phyloP scores from a whole-genome alignment of 192 early-diverging fungal species.

The Mortierella alpina region DNA sequence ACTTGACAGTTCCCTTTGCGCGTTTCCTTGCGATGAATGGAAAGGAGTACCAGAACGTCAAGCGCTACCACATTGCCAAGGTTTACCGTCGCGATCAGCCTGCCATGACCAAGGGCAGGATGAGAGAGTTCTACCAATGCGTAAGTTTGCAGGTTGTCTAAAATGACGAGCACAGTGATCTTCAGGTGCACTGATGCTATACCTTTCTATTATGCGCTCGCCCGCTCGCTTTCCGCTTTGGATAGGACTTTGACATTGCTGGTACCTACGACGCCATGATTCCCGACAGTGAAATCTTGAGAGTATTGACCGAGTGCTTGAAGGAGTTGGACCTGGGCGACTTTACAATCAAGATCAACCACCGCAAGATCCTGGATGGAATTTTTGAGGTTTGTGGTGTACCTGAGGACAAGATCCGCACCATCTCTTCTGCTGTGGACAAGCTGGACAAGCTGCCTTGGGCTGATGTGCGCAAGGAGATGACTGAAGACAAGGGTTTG shows the following conservation, averaged over 20 bases:
- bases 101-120: conserved; percentile 97
- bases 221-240: neutral
- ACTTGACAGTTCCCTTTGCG: conserved; percentile 98
- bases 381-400: conserved; percentile 98
- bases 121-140: conserved; percentile 99
- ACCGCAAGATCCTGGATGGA: conserved; percentile 97
- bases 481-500: conserved; percentile 94
- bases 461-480: conserved; percentile 93
- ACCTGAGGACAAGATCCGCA: conserved; percentile 84
- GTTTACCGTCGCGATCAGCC: conserved; percentile 99
- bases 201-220: neutral
- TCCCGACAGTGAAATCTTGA: conserved; percentile 93
- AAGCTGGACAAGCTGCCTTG: conserved; percentile 98
- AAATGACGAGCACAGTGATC: neutral
- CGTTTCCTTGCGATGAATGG: conserved; percentile 94
- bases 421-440: conserved; percentile 97
- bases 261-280: conserved; percentile 95
- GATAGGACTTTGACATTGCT: conserved; percentile 96
- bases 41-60: conserved; percentile 85
- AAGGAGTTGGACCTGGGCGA: conserved; percentile 81
- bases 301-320: conserved; percentile 86
- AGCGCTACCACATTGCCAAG: conserved; percentile 98
- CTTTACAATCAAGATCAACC: conserved; percentile 97
- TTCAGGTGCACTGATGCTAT: conserved; percentile 4
- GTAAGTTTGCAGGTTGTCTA: conserved; percentile 56